These are phyloP conservation scores for Colletotrichum horii DNA, from an alignment of 2,329 filamentous ascomycete species.

Conservation along the genomic window DNA sequence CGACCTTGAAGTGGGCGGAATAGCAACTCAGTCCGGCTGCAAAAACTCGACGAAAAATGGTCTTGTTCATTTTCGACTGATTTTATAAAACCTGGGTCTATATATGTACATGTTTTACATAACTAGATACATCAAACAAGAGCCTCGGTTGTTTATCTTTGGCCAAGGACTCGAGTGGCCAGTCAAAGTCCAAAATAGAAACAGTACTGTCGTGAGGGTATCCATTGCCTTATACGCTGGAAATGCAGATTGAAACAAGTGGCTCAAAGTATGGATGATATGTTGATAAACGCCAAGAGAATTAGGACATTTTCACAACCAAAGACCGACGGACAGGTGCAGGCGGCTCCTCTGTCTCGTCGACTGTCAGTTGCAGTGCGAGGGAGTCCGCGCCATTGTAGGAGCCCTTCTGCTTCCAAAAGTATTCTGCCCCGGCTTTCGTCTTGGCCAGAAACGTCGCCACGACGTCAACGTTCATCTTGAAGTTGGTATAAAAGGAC, in stretches of 20 bases:
- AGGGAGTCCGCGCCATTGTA: constrained; percentile 9
- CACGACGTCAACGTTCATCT: constrained; percentile 12
- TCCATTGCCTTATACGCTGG: not conserved
- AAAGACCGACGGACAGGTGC: not conserved
- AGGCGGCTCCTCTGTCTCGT: not conserved
- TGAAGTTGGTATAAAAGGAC: constrained; percentile 13
- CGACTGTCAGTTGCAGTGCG: constrained; percentile 13
- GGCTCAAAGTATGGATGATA: not conserved
- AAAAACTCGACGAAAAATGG: not conserved
- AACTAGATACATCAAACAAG: not conserved
- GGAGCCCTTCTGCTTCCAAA: not conserved
- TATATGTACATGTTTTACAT: not conserved
- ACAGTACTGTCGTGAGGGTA: not conserved
- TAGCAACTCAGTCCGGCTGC: rapidly evolving
- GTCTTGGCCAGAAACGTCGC: not conserved
- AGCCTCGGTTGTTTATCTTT: not conserved
- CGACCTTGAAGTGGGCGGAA: not conserved
- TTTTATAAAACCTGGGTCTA: rapidly evolving
- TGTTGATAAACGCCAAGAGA: not conserved
- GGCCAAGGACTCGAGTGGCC: not conserved
- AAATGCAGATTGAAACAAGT: not conserved
- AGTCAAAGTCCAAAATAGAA: not conserved
- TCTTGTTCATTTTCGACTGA: rapidly evolving
- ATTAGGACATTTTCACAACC: rapidly evolving
- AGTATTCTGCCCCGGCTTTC: not conserved